A percentile compares a stretch with the other conserved stretches of the same genome.
phyloP scores from a whole-genome alignment of 1,284 basidiomycete genomes.

The Entoloma clypeatum region DNA sequence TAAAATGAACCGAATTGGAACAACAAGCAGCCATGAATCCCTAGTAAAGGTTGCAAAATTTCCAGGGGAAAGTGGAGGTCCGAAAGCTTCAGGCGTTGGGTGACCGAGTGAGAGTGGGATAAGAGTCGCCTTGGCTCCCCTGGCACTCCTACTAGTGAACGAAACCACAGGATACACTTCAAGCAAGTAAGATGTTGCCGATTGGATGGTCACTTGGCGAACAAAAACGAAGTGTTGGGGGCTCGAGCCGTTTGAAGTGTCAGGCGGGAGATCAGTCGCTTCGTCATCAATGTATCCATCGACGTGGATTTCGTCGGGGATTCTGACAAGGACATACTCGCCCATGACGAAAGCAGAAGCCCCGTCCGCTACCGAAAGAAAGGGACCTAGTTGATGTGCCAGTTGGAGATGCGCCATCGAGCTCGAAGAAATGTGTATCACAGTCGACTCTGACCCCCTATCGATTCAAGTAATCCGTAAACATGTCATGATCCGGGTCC shows the following conservation, averaged over 20 bases:
- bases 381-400: no score
- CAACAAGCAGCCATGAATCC: neutral
- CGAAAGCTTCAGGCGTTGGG: conserved; percentile 6
- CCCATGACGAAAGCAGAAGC: conserved; percentile 1
- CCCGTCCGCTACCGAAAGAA: neutral
- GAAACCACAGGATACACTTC: conserved; percentile 8
- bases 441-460: no score
- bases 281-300: conserved; percentile 4
- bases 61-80: conserved; percentile 4
- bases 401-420: no score
- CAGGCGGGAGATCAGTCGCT: conserved; percentile 2
- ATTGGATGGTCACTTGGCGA: neutral
- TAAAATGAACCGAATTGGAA: conserved; percentile 4
- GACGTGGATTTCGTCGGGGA: neutral
- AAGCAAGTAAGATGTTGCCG: neutral
- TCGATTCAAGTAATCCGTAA: no score
- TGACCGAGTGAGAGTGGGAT: conserved; percentile 10
- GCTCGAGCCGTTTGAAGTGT: conserved; percentile 7
- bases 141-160: neutral
- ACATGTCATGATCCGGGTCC: no score
- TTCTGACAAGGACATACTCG: conserved; percentile 2
- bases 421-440: no score
- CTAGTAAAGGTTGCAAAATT: conserved; percentile 1
- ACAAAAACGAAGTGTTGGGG: conserved; percentile 7
- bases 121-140: conserved; percentile 2